Conservation (phyloP, 2,329 filamentous ascomycete genomes). For the Pseudonectria buxi region DNA sequence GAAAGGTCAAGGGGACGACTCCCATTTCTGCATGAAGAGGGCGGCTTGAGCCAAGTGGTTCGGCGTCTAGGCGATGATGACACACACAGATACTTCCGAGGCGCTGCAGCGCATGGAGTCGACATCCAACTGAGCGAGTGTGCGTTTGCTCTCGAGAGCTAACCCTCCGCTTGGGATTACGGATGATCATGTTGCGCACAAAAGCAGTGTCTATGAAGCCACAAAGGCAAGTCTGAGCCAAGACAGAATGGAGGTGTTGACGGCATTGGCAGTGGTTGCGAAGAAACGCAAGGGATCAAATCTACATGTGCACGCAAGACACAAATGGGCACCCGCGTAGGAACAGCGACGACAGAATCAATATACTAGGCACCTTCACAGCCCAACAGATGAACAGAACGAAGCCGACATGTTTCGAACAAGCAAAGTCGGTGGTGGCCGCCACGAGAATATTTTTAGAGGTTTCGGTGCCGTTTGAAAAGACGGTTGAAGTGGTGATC, state of each 20-base stretch:
- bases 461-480: too few species aligned
- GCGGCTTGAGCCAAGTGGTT: constrained; percentile 1
- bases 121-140: constrained; percentile 23
- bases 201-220: constrained; percentile 39
- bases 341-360: too few species aligned
- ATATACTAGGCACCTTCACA: too few species aligned
- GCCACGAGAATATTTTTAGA: too few species aligned
- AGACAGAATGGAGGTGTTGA: neutral
- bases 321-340: too few species aligned
- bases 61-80: constrained; percentile 53
- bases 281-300: neutral
- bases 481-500: too few species aligned
- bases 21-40: constrained; percentile 38
- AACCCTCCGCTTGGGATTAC: constrained; percentile 34
- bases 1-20: constrained; percentile 62
- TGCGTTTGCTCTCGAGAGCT: constrained; percentile 41
- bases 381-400: too few species aligned
- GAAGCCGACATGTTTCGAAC: too few species aligned
- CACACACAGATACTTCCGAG: constrained; percentile 70
- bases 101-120: constrained; percentile 25
- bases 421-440: too few species aligned
- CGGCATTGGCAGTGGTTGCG: neutral
- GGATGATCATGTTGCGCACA: constrained; percentile 7
- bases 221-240: constrained; percentile 63
- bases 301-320: too few species aligned